Percentiles rank a stretch among this genome's conserved stretches.
Conservation (phyloP, 768 basidiomycete species). For the Hypholoma sublateritium region DNA sequence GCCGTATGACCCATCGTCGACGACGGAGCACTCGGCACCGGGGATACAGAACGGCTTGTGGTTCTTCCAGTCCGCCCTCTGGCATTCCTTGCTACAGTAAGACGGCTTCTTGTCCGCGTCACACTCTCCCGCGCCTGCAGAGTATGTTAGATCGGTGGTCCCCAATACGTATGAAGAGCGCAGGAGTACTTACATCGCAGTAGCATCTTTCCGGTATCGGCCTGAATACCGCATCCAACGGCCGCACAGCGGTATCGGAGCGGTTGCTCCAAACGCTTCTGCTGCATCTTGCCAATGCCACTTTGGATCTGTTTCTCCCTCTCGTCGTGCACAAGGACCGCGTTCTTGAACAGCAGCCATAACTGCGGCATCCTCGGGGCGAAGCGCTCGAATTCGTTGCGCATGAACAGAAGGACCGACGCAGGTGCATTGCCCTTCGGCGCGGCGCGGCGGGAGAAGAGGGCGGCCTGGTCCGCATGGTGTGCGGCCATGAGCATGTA, state of each 20-base stretch:
- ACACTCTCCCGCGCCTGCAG: conserved; percentile 24
- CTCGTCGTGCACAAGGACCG: background rate
- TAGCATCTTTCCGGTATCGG: conserved; percentile 22
- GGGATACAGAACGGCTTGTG: conserved; percentile 32
- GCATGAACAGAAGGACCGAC: background rate
- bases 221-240: conserved; percentile 21
- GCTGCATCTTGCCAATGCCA: conserved; percentile 13
- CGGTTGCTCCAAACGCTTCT: conserved; percentile 20
- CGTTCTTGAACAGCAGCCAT: background rate
- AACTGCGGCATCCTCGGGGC: background rate
- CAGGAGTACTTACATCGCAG: conserved; percentile 15
- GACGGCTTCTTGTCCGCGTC: conserved; percentile 27
- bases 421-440: background rate
- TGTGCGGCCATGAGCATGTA: conserved; percentile 14
- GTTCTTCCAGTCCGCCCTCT: conserved; percentile 28
- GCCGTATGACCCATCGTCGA: conserved; percentile 11
- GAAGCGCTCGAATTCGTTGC: background rate
- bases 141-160: background rate
- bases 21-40: conserved; percentile 26
- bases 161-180: background rate
- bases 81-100: conserved; percentile 28
- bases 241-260: conserved; percentile 27
- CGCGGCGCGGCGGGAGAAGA: background rate
- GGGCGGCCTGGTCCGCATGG: conserved; percentile 13
- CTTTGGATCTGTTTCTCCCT: background rate